phyloP scores from a whole-genome alignment of 2,329 filamentous ascomycete species.

The Paecilomyces variotii region DNA sequence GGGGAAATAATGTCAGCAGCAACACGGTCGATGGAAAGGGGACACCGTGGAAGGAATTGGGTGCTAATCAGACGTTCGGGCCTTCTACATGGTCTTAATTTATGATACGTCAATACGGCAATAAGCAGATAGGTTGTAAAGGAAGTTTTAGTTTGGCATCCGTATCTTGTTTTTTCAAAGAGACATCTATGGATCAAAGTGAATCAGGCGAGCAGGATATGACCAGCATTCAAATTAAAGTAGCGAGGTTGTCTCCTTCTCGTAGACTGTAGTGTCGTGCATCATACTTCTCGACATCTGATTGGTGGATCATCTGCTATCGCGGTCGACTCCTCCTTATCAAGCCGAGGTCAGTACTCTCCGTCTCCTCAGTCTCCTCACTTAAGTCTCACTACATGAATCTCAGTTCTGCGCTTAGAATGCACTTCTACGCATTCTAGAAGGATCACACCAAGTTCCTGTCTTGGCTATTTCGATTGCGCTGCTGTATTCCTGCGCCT shows the following conservation, averaged over 20 bases:
- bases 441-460: neutral
- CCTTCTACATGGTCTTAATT: constrained; percentile 2
- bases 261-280: neutral
- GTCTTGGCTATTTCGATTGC: neutral
- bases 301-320: neutral
- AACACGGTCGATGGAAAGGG: constrained; percentile 36
- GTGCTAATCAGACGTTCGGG: constrained; percentile 5
- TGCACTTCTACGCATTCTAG: neutral
- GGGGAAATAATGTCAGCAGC: constrained; percentile 32
- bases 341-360: neutral
- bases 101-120: neutral
- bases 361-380: neutral
- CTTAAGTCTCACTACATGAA: neutral
- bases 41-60: constrained; percentile 21
- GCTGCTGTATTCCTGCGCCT: neutral
- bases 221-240: no score
- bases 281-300: neutral
- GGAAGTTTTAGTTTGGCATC: neutral
- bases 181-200: neutral
- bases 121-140: neutral
- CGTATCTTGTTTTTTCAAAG: neutral
- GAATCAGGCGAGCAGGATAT: no score
- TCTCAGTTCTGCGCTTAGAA: neutral
- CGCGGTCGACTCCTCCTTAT: neutral
- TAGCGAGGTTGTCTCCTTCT: no score